A percentile compares a stretch with the other conserved stretches of the same genome.
Conservation (phyloP, 306 rosid genomes). For the Pyrus bretschneideri region DNA sequence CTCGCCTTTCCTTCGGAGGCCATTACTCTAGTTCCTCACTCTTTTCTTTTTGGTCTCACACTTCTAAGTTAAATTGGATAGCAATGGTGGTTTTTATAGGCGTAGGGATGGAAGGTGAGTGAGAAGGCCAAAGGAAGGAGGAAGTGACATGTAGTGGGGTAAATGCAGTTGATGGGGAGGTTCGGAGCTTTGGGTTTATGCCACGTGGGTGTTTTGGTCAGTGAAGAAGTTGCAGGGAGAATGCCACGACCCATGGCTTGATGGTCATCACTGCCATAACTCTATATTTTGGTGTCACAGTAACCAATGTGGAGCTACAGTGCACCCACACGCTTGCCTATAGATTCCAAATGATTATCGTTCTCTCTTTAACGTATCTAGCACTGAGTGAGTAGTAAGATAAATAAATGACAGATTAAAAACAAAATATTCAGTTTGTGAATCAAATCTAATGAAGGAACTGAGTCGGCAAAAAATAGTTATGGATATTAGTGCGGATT, state of each 20-base stretch:
- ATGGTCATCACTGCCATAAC: neutral
- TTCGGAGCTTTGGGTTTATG: neutral
- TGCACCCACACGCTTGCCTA: no score
- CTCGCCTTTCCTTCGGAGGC: slow-evolving; percentile 25
- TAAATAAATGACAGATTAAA: no score
- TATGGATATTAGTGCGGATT: no score
- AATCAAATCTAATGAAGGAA: no score
- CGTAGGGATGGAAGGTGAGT: neutral
- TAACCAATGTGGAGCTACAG: no score
- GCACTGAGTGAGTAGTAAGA: no score
- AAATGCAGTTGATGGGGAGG: slow-evolving; percentile 10
- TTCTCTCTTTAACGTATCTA: no score
- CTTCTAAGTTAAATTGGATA: neutral
- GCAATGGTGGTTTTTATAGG: neutral
- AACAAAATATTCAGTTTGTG: no score
- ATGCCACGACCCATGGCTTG: slow-evolving; percentile 5
- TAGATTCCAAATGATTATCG: no score
- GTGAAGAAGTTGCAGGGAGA: neutral
- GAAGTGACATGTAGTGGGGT: slow-evolving; percentile 2
- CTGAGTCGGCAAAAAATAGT: no score
- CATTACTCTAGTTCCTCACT: slow-evolving; percentile 22
- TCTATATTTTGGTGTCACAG: no score
- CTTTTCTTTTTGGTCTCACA: no score
- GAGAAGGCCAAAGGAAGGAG: neutral
- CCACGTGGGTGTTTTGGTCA: neutral